Evolutionary conservation across 2,329 filamentous ascomycete species (phyloP).

Genomic region (Fusarium sp.): DNA sequence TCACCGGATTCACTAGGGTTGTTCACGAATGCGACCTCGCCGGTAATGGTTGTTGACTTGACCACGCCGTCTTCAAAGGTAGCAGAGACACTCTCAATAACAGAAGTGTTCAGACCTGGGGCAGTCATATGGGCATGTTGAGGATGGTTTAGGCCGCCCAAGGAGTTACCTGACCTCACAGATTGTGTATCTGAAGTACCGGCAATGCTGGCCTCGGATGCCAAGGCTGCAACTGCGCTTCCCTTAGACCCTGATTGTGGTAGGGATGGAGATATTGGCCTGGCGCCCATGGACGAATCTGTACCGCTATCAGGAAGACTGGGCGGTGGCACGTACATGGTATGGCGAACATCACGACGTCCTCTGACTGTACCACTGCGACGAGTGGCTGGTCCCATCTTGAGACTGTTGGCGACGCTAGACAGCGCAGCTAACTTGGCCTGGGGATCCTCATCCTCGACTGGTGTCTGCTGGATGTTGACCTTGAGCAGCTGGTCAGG

Average conservation of each 20-base stretch:
- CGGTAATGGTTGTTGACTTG: conserved; percentile 80
- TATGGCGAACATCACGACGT: conserved; percentile 91
- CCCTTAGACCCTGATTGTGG: conserved; percentile 44
- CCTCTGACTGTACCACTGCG: conserved; percentile 85
- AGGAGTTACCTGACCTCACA: conserved; percentile 86
- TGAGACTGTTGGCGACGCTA: conserved; percentile 80
- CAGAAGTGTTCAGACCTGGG: conserved; percentile 85
- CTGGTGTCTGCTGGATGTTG: conserved; percentile 82
- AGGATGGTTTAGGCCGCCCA: conserved; percentile 75
- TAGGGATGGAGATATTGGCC: conserved; percentile 42
- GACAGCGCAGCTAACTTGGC: conserved; percentile 80
- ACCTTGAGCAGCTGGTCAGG: conserved; percentile 80
- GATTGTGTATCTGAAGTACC: conserved; percentile 87
- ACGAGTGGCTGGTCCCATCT: conserved; percentile 74
- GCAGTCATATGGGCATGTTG: conserved; percentile 86
- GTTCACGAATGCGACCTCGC: conserved; percentile 90
- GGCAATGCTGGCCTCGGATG: conserved; percentile 72
- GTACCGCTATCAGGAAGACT: conserved; percentile 53
- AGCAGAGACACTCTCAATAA: conserved; percentile 92
- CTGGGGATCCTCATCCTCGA: conserved; percentile 81
- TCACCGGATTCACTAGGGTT: conserved; percentile 67
- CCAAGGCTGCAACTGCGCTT: conserved; percentile 66
- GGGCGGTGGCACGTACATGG: conserved; percentile 78
- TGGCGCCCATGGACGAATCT: conserved; percentile 38
- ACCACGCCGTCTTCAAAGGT: conserved; percentile 81